Base-by-base conservation (phyloP, 1,139 yeast genomes). In the Diutina ranongensis region DNA sequence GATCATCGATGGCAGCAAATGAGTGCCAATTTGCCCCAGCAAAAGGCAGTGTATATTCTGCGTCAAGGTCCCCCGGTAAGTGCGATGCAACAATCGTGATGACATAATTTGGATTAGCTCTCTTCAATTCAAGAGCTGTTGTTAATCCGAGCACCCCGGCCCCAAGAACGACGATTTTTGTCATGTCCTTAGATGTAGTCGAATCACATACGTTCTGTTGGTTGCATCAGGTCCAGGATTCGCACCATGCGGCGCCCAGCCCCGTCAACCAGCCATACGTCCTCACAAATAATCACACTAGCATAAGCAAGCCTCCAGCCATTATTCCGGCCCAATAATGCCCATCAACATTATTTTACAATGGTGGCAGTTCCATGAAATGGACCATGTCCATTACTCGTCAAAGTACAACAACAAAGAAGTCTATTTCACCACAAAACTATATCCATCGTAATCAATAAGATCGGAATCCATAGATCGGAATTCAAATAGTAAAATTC, bases 11-110 rank as follows among this genome's bases (percentile, higher is more conserved):
- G 3, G 46, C 20, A 3, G 55, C 55, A 28, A 48, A 47, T 2
- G 53, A 50, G 28, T 45, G 48, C 54, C 55, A 52, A 42, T 52
- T 51, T 40, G 55, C 55, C 1, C 55, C 55, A 2, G 55, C 55
- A 21, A 46, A 49, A 10, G 55, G 55, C 12, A 52, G 51, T 15
- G 55, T 49, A 45, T 51, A 52, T 12, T 48, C 44, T 38, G 46
- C 31, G 34, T 46, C 45, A 8, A 44, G 3, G 36, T 51, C 54
- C 7, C 55, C 55, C 8, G 54, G 53, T 20, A 52, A 44, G 35
- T 40, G 46, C 3, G 48, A 31, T 1, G 50, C 55, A 10, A 46
- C 53, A 13, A 51, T 47, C 7, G 54, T 48, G 34, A 52, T 40
- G 25, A 47, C 50, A 44, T 45, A 34, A 3, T 25, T 18, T 2